phyloP scores from a whole-genome alignment of 805 yeast genomes.

The Candida incommunis region DNA sequence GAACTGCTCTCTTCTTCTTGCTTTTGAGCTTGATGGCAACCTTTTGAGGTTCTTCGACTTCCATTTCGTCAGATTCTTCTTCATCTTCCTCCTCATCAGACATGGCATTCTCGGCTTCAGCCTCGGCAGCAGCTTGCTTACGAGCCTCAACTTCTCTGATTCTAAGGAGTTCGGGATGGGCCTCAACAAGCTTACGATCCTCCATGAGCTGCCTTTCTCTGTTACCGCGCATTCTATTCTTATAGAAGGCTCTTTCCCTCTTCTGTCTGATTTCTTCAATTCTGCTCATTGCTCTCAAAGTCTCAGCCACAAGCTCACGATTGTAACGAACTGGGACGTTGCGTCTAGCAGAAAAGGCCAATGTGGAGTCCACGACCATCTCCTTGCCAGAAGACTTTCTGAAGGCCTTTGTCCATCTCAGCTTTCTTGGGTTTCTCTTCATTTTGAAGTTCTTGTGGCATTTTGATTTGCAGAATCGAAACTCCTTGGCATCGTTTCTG shows the following conservation, averaged over 20 bases:
- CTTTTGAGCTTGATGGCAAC: constrained; percentile 49
- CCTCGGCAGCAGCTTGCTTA: constrained; percentile 45
- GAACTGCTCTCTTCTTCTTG: constrained; percentile 29
- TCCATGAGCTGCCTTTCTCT: constrained; percentile 71
- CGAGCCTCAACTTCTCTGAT: constrained; percentile 88
- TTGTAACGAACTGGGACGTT: constrained; percentile 96
- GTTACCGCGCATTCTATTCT: constrained; percentile 98
- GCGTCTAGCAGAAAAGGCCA: constrained; percentile 94
- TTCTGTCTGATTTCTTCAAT: constrained; percentile 90
- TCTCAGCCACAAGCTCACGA: constrained; percentile 88
- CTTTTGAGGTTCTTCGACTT: constrained; percentile 35
- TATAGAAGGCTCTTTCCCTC: constrained; percentile 97
- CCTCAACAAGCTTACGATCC: constrained; percentile 79
- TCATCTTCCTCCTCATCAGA: constrained; percentile 31
- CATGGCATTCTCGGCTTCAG: constrained; percentile 32
- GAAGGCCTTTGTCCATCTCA: constrained; percentile 97
- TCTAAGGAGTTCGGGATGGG: constrained; percentile 76
- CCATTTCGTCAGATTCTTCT: constrained; percentile 29
- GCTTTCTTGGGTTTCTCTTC: constrained; percentile 96
- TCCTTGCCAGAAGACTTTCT: constrained; percentile 99
- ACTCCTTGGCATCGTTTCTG: constrained; percentile 95
- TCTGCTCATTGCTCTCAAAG: constrained; percentile 89
- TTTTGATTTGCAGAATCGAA: constrained; percentile 93
- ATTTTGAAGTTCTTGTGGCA: constrained; percentile 96
- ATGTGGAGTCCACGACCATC: constrained; percentile 90